phyloP scores from a whole-genome alignment of 106 monocot genomes.

The Apostasia ramifera region DNA sequence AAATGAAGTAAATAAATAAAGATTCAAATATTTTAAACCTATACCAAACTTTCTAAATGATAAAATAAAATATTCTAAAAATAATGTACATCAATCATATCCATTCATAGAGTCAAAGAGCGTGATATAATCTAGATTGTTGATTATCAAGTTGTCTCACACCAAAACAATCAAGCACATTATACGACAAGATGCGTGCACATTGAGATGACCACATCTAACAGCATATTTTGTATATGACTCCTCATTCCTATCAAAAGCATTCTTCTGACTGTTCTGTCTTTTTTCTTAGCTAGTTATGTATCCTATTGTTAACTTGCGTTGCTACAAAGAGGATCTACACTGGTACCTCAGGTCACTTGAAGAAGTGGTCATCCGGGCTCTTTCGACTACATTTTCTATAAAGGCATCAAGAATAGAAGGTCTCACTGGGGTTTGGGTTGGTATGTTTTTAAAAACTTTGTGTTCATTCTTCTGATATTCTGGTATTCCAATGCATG shows the following conservation, averaged over 20 bases:
- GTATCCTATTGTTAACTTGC: conserved; percentile 87
- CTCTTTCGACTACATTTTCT: conserved; percentile 28
- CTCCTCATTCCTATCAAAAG: background rate
- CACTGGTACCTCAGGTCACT: conserved; percentile 93
- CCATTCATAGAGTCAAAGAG: too few species aligned
- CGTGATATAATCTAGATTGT: too few species aligned
- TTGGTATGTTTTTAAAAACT: conserved; percentile 29
- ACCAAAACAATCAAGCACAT: too few species aligned
- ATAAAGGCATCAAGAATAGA: conserved; percentile 42
- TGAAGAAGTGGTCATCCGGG: conserved; percentile 81
- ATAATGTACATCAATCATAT: too few species aligned
- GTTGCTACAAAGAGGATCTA: conserved; percentile 78
- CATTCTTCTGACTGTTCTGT: background rate
- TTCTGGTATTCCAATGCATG: too few species aligned
- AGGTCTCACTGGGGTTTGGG: conserved; percentile 62
- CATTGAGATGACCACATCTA: too few species aligned
- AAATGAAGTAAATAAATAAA: too few species aligned
- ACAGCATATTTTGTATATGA: background rate
- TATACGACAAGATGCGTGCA: too few species aligned
- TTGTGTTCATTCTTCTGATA: background rate
- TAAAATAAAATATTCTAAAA: too few species aligned
- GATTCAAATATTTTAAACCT: too few species aligned
- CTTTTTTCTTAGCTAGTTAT: conserved; percentile 63
- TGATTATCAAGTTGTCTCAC: too few species aligned
- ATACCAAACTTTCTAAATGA: too few species aligned